phyloP scores from a whole-genome alignment of 1,284 basidiomycete species.

The Tremellales sp. region DNA sequence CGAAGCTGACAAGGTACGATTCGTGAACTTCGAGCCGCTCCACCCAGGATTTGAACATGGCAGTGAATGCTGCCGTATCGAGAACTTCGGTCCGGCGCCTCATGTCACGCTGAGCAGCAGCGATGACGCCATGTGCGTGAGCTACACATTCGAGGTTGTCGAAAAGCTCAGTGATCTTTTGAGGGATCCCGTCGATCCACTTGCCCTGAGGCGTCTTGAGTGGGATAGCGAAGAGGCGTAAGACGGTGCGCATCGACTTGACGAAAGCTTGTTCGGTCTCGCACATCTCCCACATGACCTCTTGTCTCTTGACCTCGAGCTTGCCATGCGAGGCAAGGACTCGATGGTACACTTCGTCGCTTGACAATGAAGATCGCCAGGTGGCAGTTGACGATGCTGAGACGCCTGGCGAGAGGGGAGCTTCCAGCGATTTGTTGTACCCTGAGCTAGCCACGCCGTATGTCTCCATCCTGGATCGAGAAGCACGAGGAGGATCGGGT shows the following conservation, averaged over 20 bases:
- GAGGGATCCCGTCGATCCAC: slow-evolving; percentile 75
- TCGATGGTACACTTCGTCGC: slow-evolving; percentile 18
- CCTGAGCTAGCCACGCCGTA: slow-evolving; percentile 37
- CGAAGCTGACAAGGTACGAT: slow-evolving; percentile 72
- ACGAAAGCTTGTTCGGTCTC: slow-evolving; percentile 68
- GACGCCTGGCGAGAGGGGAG: slow-evolving; percentile 11
- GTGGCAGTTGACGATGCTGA: slow-evolving; percentile 18
- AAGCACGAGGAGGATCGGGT: slow-evolving; percentile 26
- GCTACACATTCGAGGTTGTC: slow-evolving; percentile 82
- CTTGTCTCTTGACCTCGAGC: slow-evolving; percentile 60
- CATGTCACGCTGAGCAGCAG: slow-evolving; percentile 53
- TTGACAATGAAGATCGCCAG: slow-evolving; percentile 30
- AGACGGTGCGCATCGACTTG: slow-evolving; percentile 59
- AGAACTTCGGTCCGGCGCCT: slow-evolving; percentile 31
- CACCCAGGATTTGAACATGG: slow-evolving; percentile 59
- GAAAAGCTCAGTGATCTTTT: slow-evolving; percentile 63
- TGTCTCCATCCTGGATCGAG: slow-evolving; percentile 27
- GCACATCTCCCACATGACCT: slow-evolving; percentile 63
- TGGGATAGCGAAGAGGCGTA: slow-evolving; percentile 68
- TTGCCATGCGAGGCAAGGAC: slow-evolving; percentile 44
- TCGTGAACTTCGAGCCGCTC: slow-evolving; percentile 72
- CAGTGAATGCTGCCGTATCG: slow-evolving; percentile 56
- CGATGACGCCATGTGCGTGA: slow-evolving; percentile 65
- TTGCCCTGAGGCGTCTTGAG: slow-evolving; percentile 62
- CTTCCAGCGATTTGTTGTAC: slow-evolving; percentile 30